Evolutionary conservation across 371 early-diverging fungal genomes (phyloP), one percentile per base, ranked within the genome.

Genomic region (Amoeboaphelidium protococcarum): DNA sequence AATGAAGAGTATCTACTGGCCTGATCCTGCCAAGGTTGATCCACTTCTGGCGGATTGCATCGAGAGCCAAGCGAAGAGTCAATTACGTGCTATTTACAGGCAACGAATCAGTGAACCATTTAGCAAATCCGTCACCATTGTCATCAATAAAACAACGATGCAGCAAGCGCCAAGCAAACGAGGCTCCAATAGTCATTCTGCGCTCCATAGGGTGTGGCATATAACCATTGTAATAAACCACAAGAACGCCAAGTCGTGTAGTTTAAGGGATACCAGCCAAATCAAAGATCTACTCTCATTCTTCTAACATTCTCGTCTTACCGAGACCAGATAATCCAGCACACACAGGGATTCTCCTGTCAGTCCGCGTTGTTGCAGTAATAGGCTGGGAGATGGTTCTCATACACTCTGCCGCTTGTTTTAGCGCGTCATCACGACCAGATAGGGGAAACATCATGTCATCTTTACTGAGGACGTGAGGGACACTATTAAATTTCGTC

Each of bases 261-360:
- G 16, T 4, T n/a, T n/a, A n/a, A 42, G 12, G 12, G 21, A 42
- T 42, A 4, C 42, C 42, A 42, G 42, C 42, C 42, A 12, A 12
- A 42, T 42, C 42, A 42, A 42, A 42, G 10, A 42, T 42, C 19
- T 21, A 21, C 19, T 42, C 42, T 21, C 42, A 42, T 22, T 42
- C 42, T 42, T 42, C 42, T 21, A 42, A 22, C 42, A 42, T 42
- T 42, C 42, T 42, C 21, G 42, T 42, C 19, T 42, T 42, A 4
- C 42, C 42, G 22, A 19, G 4, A 4, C 42, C 42, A 42, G 42
- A 42, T 21, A 42, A 19, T 4, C 42, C 42, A 19, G 42, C 10
- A 22, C 42, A 42, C 4, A 42, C 42, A 16, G 42, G 42, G 22
- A 42, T 42, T 12, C 4, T 19, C 19, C 42, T 10, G 22, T 19